A percentile compares a stretch with the other conserved stretches of the same genome.
Conservation (phyloP, 78 protist species). For the Polysphondylium violaceum region DNA sequence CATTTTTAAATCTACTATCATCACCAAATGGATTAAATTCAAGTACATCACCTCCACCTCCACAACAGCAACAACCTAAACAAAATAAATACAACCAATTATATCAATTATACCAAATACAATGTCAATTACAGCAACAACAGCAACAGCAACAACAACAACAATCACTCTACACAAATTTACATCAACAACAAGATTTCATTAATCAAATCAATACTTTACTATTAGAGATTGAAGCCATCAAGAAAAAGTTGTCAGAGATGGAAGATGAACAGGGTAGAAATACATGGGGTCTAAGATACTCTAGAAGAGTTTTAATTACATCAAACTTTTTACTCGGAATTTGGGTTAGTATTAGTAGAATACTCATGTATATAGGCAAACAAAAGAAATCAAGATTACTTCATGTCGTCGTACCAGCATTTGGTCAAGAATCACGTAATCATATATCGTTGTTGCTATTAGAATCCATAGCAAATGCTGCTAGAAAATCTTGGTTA, state of each 20-base stretch:
- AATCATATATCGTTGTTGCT: constrained; percentile 45
- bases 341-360: constrained; percentile 62
- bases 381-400: constrained; percentile 67
- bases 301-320: constrained; percentile 50
- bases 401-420: constrained; percentile 50
- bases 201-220: constrained; percentile 17
- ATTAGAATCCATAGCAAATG: constrained; percentile 71
- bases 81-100: background rate
- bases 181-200: constrained; percentile 35
- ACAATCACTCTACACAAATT: background rate
- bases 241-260: constrained; percentile 23
- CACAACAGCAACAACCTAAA: background rate
- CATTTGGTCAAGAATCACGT: constrained; percentile 21
- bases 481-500: constrained; percentile 78
- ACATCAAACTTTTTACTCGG: constrained; percentile 47
- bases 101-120: constrained; percentile 2
- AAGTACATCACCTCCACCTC: no score
- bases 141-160: background rate
- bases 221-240: constrained; percentile 25
- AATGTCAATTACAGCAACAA: constrained; percentile 20
- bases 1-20: constrained; percentile 21
- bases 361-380: constrained; percentile 66
- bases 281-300: constrained; percentile 53
- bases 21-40: background rate
- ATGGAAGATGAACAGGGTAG: constrained; percentile 64